Base-by-base conservation (phyloP, 805 yeast genomes). In the Cyberlindnera sargentensis region DNA sequence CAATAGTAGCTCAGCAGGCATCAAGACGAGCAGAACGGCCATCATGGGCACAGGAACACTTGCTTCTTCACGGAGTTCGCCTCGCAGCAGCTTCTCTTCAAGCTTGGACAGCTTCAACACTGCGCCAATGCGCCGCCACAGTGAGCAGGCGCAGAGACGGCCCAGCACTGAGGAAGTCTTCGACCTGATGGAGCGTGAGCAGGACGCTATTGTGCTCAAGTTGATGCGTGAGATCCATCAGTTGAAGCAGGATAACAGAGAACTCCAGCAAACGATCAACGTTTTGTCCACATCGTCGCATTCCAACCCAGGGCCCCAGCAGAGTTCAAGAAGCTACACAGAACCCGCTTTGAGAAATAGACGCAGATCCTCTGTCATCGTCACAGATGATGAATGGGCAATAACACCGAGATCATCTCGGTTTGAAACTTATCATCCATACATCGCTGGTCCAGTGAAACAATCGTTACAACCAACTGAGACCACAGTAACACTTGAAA, bases 131-230 rank as follows among this genome's bases (percentile, higher is more conserved):
- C 47, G 58, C 41, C 52, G 56, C 28, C 51, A 47, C 39, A 47
- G 53, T 25, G 57, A 54, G 36, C 43, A 44, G 4, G 15, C 47
- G 15, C 36, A 41, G 10, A 48, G 52, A 41, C 40, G 54, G 35
- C 60, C 66, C 34, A 64, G 63, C 33, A 65, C 70, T 7, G 81
- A 73, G 28, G 74, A 76, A 47, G 66, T 76, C 20, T 71, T 78
- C 33, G 80, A 78, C 55, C 57, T 70, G 31, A 76, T 83, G 80
- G 90, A 83, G 53, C 69, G 79, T 41, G 88, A 83, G 61, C 89
- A 83, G 58, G 90, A 83, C 55, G 86, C 84, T 3, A 79, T 82
- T 25, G 89, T 82, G 20, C 64, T 82, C 55, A 75, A 72, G 57
- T 64, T 82, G 35, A 81, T 80, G 77, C 72, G 74, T 42, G 87